phyloP scores from a whole-genome alignment of 2,329 filamentous ascomycete genomes.

The Chaetomiaceae sp. region DNA sequence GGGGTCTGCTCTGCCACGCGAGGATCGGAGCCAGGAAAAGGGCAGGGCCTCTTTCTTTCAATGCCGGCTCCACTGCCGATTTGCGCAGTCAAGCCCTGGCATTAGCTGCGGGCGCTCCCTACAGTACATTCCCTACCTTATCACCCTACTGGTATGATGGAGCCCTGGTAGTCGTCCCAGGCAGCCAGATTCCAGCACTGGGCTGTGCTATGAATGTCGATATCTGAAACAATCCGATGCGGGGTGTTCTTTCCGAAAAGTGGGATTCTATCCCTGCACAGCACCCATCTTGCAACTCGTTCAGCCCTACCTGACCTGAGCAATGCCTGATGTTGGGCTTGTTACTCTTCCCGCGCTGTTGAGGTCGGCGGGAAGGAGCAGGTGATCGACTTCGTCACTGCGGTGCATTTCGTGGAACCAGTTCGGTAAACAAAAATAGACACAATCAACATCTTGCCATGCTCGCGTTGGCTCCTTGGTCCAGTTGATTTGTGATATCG shows the following conservation, averaged over 20 bases:
- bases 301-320: neutral
- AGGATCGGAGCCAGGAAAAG: constrained; percentile 9
- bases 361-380: no score
- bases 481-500: no score
- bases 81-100: neutral
- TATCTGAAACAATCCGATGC: constrained; percentile 11
- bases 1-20: constrained; percentile 6
- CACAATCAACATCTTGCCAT: neutral
- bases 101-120: neutral
- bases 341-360: neutral
- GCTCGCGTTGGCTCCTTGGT: neutral
- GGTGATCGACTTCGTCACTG: no score
- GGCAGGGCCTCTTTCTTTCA: neutral
- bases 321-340: neutral
- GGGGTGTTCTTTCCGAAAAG: neutral
- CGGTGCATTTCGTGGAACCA: no score
- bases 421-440: neutral
- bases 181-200: constrained; percentile 9
- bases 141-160: neutral
- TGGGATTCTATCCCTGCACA: neutral
- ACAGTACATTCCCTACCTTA: neutral
- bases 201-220: neutral
- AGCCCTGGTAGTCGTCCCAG: neutral
- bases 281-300: neutral
- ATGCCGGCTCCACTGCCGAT: constrained; percentile 6